Conservation (phyloP, 2,329 filamentous ascomycete species). For the Aspergillus pseudotamarii region DNA sequence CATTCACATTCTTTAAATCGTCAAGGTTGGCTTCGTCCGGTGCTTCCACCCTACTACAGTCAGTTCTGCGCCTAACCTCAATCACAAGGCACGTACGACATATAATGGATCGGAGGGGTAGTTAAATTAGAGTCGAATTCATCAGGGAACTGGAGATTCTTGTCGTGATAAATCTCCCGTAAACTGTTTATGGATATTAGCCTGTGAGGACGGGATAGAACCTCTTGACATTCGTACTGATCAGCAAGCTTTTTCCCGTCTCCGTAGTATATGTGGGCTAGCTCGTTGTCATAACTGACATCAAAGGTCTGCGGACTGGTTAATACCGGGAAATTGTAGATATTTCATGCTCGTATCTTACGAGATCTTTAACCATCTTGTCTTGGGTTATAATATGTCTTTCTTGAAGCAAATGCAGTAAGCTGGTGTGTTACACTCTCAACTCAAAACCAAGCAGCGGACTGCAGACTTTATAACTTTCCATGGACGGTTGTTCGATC, state of each 20-base stretch:
- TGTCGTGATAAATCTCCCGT: constrained; percentile 15
- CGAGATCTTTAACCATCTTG: constrained; percentile 2
- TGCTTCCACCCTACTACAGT: constrained; percentile 10
- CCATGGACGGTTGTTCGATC: background rate
- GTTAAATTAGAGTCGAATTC: constrained; percentile 24
- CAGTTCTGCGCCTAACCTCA: background rate
- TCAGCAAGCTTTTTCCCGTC: constrained; percentile 17
- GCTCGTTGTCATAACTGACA: constrained; percentile 22
- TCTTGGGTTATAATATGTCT: background rate
- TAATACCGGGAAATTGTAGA: background rate
- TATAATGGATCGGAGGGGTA: constrained; percentile 22
- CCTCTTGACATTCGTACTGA: constrained; percentile 4
- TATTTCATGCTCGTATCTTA: background rate
- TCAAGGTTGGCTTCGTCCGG: constrained; percentile 18
- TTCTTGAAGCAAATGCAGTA: background rate
- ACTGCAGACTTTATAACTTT: background rate
- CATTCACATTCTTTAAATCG: constrained; percentile 9
- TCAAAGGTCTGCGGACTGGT: constrained; percentile 18
- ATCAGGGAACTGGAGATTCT: constrained; percentile 20
- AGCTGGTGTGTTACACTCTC: background rate
- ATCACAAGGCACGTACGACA: constrained; percentile 15
- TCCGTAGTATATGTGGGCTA: constrained; percentile 21
- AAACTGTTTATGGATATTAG: constrained; percentile 6
- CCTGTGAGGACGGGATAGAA: background rate
- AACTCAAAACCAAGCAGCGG: background rate